Evolutionary conservation across 2,329 filamentous ascomycete genomes (phyloP).

Genomic region (Cladosporium sp.): DNA sequence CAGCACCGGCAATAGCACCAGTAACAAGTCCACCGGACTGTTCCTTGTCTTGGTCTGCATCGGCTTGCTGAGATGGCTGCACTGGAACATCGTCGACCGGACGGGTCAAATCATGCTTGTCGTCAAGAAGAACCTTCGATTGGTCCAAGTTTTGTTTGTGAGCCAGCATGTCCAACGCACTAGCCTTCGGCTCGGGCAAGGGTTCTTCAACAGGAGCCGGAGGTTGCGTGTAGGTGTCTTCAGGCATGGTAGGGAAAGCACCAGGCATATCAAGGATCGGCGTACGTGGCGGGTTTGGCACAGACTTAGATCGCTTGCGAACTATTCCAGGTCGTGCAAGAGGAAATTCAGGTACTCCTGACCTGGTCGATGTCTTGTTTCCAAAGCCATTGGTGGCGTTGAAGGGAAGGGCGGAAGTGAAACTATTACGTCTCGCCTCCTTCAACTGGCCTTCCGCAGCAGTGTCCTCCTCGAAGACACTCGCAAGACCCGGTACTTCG

Average conservation of each 20-base stretch:
- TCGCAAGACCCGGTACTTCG: slow-evolving; percentile 67
- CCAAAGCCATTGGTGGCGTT: not conserved
- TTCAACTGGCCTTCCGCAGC: slow-evolving; percentile 28
- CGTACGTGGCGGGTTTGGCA: slow-evolving; percentile 19
- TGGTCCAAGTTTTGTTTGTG: not conserved
- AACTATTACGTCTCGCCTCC: slow-evolving; percentile 21
- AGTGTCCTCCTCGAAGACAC: slow-evolving; percentile 54
- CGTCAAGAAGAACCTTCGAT: slow-evolving; percentile 5
- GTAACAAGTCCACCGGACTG: not conserved
- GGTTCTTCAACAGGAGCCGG: not conserved
- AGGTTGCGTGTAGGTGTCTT: not conserved
- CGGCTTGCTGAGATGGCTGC: not conserved
- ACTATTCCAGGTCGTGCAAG: slow-evolving; percentile 16
- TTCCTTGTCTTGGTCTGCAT: not conserved
- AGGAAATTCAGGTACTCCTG: slow-evolving; percentile 18
- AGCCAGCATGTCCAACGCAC: not conserved
- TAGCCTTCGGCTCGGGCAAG: not conserved
- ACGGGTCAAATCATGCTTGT: not conserved
- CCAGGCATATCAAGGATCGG: slow-evolving; percentile 16
- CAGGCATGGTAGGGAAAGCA: slow-evolving; percentile 15
- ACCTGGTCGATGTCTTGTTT: not conserved
- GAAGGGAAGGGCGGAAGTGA: slow-evolving; percentile 16
- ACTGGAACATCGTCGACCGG: not conserved
- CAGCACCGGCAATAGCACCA: not conserved
- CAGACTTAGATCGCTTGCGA: slow-evolving; percentile 23